Evolutionary conservation across 129 eudicot genomes (phyloP).

Genomic region (Kitagawia praeruptora): DNA sequence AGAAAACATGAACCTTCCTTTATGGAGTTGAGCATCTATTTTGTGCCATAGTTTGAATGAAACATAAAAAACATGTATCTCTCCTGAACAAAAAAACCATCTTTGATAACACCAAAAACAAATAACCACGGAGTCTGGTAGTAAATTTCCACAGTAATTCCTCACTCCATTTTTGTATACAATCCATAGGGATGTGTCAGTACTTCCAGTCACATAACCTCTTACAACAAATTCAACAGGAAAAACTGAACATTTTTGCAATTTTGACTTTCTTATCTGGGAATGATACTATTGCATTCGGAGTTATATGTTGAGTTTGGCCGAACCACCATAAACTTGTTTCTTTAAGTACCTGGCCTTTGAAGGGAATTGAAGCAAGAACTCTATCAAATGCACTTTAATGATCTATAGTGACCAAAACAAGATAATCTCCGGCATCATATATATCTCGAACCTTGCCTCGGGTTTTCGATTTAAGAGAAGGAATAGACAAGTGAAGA

Average conservation of each 20-base stretch:
- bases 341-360: constrained; percentile 95
- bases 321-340: constrained; percentile 98
- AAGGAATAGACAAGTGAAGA: constrained; percentile 61
- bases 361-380: constrained; percentile 94
- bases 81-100: no score
- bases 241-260: constrained; percentile 92
- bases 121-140: no score
- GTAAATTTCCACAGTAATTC: constrained; percentile 82
- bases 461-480: constrained; percentile 64
- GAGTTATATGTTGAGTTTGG: constrained; percentile 68
- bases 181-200: constrained; percentile 95
- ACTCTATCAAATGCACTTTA: constrained; percentile 95
- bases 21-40: no score
- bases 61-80: no score
- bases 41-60: no score
- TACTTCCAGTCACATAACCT: constrained; percentile 97
- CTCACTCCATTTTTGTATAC: constrained; percentile 84
- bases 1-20: no score
- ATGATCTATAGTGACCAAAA: constrained; percentile 85
- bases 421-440: constrained; percentile 87
- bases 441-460: constrained; percentile 99
- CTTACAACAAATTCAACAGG: constrained; percentile 98
- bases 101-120: no score
- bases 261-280: constrained; percentile 88
- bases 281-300: constrained; percentile 67